A percentile compares a stretch with the other conserved stretches of the same genome.
phyloP scores from a whole-genome alignment of 176 grass and related monocot species.

The Guadua angustifolia region DNA sequence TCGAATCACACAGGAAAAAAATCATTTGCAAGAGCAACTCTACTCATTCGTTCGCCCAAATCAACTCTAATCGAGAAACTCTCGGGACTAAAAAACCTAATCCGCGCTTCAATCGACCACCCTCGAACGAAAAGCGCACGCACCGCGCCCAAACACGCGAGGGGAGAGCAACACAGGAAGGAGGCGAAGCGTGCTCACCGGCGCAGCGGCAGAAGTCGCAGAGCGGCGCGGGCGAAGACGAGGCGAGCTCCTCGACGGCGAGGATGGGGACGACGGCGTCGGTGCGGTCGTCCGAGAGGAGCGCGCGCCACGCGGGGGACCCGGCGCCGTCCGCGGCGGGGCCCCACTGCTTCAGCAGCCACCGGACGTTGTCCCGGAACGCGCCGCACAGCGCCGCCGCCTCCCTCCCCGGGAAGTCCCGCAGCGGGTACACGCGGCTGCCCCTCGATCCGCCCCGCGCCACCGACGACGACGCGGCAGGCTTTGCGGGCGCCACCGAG shows the following conservation, averaged over 20 bases:
- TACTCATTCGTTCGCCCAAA: slow-evolving; percentile 3
- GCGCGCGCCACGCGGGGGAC: slow-evolving; percentile 44
- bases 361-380: slow-evolving; percentile 74
- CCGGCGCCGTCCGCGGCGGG: slow-evolving; percentile 10
- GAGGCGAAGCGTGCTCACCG: slow-evolving; percentile 49
- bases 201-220: slow-evolving; percentile 70
- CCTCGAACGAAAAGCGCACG: not conserved
- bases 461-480: slow-evolving; percentile 15
- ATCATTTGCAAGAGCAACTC: not conserved
- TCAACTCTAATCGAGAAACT: slow-evolving; percentile 1
- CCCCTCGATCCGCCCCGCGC: slow-evolving; percentile 27
- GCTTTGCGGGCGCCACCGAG: not conserved
- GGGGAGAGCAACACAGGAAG: not conserved
- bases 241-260: slow-evolving; percentile 65
- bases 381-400: slow-evolving; percentile 56
- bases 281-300: slow-evolving; percentile 64
- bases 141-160: not conserved
- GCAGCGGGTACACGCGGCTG: slow-evolving; percentile 57
- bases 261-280: slow-evolving; percentile 55
- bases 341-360: slow-evolving; percentile 56
- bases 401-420: slow-evolving; percentile 61
- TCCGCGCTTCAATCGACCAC: not conserved
- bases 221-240: slow-evolving; percentile 51
- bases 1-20: not conserved
- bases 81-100: slow-evolving; percentile 28